Percentiles rank a stretch among this genome's conserved stretches.
Conservation (phyloP, 352 stramenopile genomes). For the Thalassiosira ordinaria region DNA sequence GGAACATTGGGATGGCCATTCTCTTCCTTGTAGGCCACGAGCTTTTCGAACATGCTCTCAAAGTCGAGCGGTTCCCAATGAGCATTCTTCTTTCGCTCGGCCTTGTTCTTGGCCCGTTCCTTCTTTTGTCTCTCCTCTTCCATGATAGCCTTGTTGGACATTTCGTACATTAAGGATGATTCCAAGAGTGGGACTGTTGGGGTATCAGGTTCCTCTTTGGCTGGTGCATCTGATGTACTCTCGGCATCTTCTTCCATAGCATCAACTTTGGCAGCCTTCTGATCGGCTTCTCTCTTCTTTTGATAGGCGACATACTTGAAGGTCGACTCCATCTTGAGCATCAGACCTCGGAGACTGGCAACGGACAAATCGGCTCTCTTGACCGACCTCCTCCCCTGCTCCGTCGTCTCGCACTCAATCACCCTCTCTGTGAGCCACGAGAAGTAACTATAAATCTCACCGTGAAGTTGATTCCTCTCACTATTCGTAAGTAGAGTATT, state of each 20-base stretch:
- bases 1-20: constrained; percentile 59
- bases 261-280: not conserved
- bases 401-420: constrained; percentile 6
- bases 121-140: constrained; percentile 7
- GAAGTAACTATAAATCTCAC: constrained; percentile 37
- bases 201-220: not conserved
- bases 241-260: not conserved
- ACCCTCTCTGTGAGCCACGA: constrained; percentile 18
- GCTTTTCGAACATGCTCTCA: constrained; percentile 59
- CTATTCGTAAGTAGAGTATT: constrained; percentile 8
- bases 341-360: not conserved
- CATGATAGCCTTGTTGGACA: constrained; percentile 3
- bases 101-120: not conserved
- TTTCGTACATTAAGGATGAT: constrained; percentile 1
- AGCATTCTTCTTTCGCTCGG: not conserved
- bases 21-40: constrained; percentile 59
- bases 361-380: constrained; percentile 9
- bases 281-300: too few relatives aligned
- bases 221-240: not conserved
- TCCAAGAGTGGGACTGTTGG: constrained; percentile 18
- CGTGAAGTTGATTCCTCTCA: constrained; percentile 23
- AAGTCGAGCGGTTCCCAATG: constrained; percentile 35
- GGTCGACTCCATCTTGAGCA: constrained; percentile 21
- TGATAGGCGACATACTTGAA: constrained; percentile 6
- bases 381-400: not conserved